A percentile compares a stretch with the other conserved stretches of the same genome.
Evolutionary conservation across 2,329 filamentous ascomycete genomes (phyloP).

Genomic region (Paecilomyces sp.): DNA sequence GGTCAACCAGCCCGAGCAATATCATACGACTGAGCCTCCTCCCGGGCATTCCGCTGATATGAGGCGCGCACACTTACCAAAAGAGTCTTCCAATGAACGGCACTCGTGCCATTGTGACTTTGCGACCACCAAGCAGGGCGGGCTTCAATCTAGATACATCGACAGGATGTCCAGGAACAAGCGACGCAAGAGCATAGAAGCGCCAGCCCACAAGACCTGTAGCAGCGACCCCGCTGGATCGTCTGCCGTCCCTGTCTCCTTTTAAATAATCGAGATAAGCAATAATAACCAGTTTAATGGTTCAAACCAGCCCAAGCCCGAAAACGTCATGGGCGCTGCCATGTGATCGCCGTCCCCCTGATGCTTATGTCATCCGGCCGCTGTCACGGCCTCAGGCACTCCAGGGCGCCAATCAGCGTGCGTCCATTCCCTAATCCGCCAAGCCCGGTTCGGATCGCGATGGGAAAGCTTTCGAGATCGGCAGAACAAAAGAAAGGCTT

Average conservation of each 20-base stretch:
- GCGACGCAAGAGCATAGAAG: neutral
- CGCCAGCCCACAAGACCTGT: neutral
- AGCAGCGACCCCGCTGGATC: neutral
- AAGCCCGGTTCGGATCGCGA: neutral
- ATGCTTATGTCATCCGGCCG: neutral
- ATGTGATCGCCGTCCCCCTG: neutral
- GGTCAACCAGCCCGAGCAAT: neutral
- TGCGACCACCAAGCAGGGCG: neutral
- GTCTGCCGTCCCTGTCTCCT: neutral
- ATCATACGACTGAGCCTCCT: neutral
- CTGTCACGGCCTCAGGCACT: neutral
- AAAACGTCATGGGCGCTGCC: neutral
- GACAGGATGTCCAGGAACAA: neutral
- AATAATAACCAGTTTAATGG: neutral
- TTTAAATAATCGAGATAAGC: neutral
- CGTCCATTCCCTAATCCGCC: neutral
- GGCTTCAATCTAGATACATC: neutral
- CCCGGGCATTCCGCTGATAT: neutral
- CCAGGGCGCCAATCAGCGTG: neutral
- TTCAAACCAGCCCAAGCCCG: neutral
- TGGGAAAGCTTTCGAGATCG: neutral
- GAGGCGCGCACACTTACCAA: conserved; percentile 28
- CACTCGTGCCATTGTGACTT: conserved; percentile 47
- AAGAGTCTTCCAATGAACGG: conserved; percentile 58
- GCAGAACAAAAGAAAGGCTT: neutral